Conservation (phyloP, 495 filamentous ascomycete species). For the Lichenothelia convexa region DNA sequence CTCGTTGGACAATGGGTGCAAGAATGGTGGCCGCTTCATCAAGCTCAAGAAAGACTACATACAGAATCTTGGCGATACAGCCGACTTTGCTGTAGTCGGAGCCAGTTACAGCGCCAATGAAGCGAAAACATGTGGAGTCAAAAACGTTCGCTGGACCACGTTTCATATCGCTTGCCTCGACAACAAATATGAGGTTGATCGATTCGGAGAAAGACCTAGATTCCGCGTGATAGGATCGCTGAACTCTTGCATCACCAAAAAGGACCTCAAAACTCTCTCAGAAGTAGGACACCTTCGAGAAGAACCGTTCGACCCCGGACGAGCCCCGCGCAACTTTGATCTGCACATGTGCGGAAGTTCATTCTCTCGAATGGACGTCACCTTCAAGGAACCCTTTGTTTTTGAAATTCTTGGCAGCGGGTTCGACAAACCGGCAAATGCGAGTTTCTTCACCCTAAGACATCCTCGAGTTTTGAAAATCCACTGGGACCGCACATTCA, state of each 20-base stretch:
- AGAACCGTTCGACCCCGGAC: constrained; percentile 6
- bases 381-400: constrained; percentile 44
- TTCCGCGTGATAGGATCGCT: constrained; percentile 49
- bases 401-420: constrained; percentile 46
- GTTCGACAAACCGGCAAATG: constrained; percentile 41
- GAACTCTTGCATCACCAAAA: constrained; percentile 29
- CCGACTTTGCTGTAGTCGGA: constrained; percentile 64
- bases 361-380: constrained; percentile 21
- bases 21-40: constrained; percentile 34
- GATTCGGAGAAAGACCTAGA: constrained; percentile 31
- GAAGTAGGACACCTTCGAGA: constrained; percentile 27
- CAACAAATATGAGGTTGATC: constrained; percentile 46
- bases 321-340: constrained; percentile 15
- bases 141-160: constrained; percentile 49
- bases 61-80: constrained; percentile 56
- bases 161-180: constrained; percentile 62
- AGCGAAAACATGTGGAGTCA: constrained; percentile 27
- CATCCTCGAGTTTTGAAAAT: constrained; percentile 46
- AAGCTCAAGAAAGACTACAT: constrained; percentile 90
- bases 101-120: constrained; percentile 45
- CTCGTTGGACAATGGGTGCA: constrained; percentile 6
- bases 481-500: constrained; percentile 37
- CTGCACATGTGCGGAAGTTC: constrained; percentile 16
- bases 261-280: constrained; percentile 34
- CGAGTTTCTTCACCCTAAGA: constrained; percentile 39